A percentile compares a stretch with the other conserved stretches of the same genome.
These are phyloP conservation scores for Paramecium sexaurelia DNA, from an alignment of 73 alveolate genomes.

Conservation along the genomic window DNA sequence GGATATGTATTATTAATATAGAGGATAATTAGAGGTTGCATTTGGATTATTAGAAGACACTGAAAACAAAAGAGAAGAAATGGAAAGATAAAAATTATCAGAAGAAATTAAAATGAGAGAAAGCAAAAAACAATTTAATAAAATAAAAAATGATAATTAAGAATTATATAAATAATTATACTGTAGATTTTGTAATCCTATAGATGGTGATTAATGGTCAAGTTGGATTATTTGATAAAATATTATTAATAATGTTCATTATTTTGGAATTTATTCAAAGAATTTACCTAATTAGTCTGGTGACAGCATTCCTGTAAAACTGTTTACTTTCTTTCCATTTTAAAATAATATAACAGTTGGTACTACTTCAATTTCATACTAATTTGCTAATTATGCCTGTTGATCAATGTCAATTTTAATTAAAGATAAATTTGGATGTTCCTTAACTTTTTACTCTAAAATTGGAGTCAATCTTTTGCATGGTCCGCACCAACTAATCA, in stretches of 20 bases:
- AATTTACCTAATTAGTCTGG: neutral
- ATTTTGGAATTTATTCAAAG: slow-evolving; percentile 32
- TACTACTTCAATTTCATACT: slow-evolving; percentile 69
- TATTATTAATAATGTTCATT: neutral
- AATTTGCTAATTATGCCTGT: slow-evolving; percentile 66
- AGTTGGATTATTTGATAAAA: slow-evolving; percentile 32
- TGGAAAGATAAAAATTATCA: neutral
- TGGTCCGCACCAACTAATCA: slow-evolving; percentile 78
- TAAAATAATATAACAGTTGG: slow-evolving; percentile 76
- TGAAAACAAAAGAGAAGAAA: slow-evolving; percentile 64
- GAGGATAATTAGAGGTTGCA: slow-evolving; percentile 66
- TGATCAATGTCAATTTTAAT: slow-evolving; percentile 75
- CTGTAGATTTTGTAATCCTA: slow-evolving; percentile 8
- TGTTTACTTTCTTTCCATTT: slow-evolving; percentile 68
- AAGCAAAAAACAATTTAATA: neutral
- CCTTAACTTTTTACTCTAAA: slow-evolving; percentile 71
- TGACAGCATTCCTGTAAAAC: slow-evolving; percentile 70
- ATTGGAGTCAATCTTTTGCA: slow-evolving; percentile 76
- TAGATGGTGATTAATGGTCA: slow-evolving; percentile 33
- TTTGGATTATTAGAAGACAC: slow-evolving; percentile 63
- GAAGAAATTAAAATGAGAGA: slow-evolving; percentile 47
- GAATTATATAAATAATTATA: slow-evolving; percentile 22
- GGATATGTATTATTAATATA: slow-evolving; percentile 58
- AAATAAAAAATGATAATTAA: neutral
- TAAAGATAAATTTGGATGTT: slow-evolving; percentile 50